Conservation (phyloP, 805 yeast genomes). For the Naumovozyma castellii region DNA sequence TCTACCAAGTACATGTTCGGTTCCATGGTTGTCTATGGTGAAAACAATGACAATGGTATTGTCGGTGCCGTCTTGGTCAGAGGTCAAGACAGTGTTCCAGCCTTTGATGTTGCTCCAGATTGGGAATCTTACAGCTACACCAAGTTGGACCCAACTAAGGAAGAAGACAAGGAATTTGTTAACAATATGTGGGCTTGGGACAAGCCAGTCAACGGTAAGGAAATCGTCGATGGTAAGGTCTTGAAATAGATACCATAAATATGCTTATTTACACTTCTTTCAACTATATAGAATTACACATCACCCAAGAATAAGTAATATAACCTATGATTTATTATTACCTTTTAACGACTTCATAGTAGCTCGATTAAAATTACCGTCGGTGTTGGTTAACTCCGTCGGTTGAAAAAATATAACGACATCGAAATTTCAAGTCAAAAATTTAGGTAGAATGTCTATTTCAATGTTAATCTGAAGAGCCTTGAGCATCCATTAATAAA, state of each 20-base stretch:
- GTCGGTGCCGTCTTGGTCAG: slow-evolving; percentile 90
- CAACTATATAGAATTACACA: no score
- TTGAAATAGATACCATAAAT: slow-evolving; percentile 60
- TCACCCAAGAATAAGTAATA: no score
- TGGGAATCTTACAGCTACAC: slow-evolving; percentile 89
- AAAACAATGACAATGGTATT: slow-evolving; percentile 96
- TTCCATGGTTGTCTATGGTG: slow-evolving; percentile 90
- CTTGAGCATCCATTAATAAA: no score
- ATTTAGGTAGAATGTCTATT: neutral
- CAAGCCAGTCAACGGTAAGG: slow-evolving; percentile 83
- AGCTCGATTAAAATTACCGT: no score
- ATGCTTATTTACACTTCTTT: no score
- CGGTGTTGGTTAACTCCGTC: neutral
- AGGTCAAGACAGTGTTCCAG: slow-evolving; percentile 87
- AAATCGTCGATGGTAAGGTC: slow-evolving; percentile 96
- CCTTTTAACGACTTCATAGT: no score
- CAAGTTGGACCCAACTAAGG: slow-evolving; percentile 70
- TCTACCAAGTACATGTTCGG: slow-evolving; percentile 95
- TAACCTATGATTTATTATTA: no score
- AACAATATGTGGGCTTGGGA: slow-evolving; percentile 98
- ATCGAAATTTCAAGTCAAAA: neutral
- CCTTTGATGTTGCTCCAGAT: slow-evolving; percentile 97
- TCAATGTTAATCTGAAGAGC: neutral
- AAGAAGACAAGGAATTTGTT: slow-evolving; percentile 69
- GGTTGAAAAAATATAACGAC: neutral